Conservation (phyloP, 768 basidiomycete genomes). For the Xerocomus potaroensis region DNA sequence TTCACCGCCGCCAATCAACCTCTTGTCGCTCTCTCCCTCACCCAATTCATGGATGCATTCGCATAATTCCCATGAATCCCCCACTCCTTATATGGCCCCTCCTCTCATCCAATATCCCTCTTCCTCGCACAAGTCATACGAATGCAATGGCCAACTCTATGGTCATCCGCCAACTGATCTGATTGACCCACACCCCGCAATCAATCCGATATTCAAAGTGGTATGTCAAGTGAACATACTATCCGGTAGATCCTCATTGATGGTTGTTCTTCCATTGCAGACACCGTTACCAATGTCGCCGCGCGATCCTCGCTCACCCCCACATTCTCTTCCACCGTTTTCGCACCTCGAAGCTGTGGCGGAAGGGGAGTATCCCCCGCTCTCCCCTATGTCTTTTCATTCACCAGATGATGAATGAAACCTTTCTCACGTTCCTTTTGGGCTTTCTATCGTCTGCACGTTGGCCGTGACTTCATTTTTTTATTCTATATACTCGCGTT, state of each 20-base stretch:
- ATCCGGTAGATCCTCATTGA: slow-evolving; percentile 3
- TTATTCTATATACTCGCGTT: slow-evolving; percentile 23
- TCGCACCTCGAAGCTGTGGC: slow-evolving; percentile 81
- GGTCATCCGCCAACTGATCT: slow-evolving; percentile 61
- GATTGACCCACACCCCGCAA: slow-evolving; percentile 59
- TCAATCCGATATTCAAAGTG: slow-evolving; percentile 90
- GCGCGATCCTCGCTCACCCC: slow-evolving; percentile 34
- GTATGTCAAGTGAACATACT: slow-evolving; percentile 51
- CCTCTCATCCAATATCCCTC: slow-evolving; percentile 37
- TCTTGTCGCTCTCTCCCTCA: slow-evolving; percentile 66
- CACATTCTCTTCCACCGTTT: slow-evolving; percentile 67
- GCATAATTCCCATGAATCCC: slow-evolving; percentile 39
- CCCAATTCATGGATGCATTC: slow-evolving; percentile 53
- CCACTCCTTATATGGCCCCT: slow-evolving; percentile 35
- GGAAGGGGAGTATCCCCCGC: slow-evolving; percentile 67
- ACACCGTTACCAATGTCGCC: slow-evolving; percentile 50
- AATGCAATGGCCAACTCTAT: slow-evolving; percentile 46
- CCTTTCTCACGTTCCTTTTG: slow-evolving; percentile 17
- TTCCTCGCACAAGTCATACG: slow-evolving; percentile 41
- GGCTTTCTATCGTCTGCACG: slow-evolving; percentile 19
- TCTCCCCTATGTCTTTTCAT: slow-evolving; percentile 72
- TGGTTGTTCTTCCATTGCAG: slow-evolving; percentile 29
- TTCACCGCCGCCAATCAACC: slow-evolving; percentile 75
- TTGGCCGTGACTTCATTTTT: slow-evolving; percentile 22
- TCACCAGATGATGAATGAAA: slow-evolving; percentile 43